These are phyloP conservation scores for Cordyceps javanica DNA, from an alignment of 2,329 filamentous ascomycete species.

Conservation along the genomic window DNA sequence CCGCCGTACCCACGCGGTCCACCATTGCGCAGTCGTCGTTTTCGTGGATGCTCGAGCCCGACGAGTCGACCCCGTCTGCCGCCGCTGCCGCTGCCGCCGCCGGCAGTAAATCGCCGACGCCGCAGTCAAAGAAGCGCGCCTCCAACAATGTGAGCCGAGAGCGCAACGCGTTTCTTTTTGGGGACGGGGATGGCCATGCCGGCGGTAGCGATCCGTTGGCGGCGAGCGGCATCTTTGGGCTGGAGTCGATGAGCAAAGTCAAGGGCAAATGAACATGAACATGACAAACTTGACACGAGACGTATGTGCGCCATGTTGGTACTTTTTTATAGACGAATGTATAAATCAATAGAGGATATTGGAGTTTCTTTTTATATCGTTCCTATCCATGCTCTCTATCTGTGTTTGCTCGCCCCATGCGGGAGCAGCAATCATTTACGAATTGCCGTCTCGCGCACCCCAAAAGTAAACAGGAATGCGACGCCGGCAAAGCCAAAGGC, in stretches of 20 bases:
- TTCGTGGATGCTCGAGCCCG: constrained; percentile 69
- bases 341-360: not conserved
- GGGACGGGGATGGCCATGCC: constrained; percentile 35
- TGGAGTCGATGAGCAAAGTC: constrained; percentile 40
- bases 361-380: no score
- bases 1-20: constrained; percentile 51
- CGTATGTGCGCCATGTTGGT: not conserved
- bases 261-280: constrained; percentile 18
- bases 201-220: constrained; percentile 29
- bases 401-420: not conserved
- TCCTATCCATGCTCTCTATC: not conserved
- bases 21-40: constrained; percentile 69
- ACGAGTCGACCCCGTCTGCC: constrained; percentile 27
- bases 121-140: constrained; percentile 32
- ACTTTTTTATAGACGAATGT: not conserved
- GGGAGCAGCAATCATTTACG: not conserved
- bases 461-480: constrained; percentile 37
- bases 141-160: constrained; percentile 43
- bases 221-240: constrained; percentile 47
- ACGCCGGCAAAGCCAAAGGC: constrained; percentile 29
- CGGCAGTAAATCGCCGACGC: constrained; percentile 25
- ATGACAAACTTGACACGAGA: not conserved
- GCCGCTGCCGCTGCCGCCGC: constrained; percentile 11
- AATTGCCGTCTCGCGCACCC: constrained; percentile 49
- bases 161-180: constrained; percentile 54